Percentiles rank a stretch among this genome's conserved stretches.
These are phyloP conservation scores for Sanghuangporus weigelae DNA, from an alignment of 1,284 basidiomycete genomes.

Conservation along the genomic window DNA sequence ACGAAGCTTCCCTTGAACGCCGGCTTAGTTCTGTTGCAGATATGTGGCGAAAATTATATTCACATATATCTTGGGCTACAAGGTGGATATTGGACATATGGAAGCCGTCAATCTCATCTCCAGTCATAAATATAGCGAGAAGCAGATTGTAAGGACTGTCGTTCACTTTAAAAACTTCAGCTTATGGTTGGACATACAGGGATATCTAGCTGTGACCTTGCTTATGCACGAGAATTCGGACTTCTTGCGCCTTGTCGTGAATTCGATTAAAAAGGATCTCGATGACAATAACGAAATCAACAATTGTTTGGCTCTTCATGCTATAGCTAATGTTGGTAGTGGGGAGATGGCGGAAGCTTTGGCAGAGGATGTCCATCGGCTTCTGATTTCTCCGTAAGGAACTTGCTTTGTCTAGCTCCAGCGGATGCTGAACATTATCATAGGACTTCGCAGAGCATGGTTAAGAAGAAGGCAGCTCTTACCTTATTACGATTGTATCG, in stretches of 20 bases:
- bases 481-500: slow-evolving; percentile 91
- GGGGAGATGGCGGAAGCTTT: slow-evolving; percentile 98
- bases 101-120: slow-evolving; percentile 98
- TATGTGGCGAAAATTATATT: slow-evolving; percentile 97
- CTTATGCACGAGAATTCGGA: slow-evolving; percentile 99
- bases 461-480: slow-evolving; percentile 98
- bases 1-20: slow-evolving; percentile 17
- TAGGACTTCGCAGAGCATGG: slow-evolving; percentile 92
- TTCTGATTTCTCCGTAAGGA: slow-evolving; percentile 92
- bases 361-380: slow-evolving; percentile 87
- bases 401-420: slow-evolving; percentile 1
- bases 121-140: slow-evolving; percentile 94
- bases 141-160: slow-evolving; percentile 83
- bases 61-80: slow-evolving; percentile 98
- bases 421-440: slow-evolving; percentile 15
- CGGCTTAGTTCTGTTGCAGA: slow-evolving; percentile 38
- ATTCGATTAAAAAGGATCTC: slow-evolving; percentile 96
- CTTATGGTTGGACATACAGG: slow-evolving; percentile 41
- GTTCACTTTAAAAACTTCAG: not conserved
- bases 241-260: slow-evolving; percentile 91
- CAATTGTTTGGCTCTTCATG: slow-evolving; percentile 96
- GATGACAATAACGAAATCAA: slow-evolving; percentile 93
- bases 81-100: slow-evolving; percentile 99
- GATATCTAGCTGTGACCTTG: slow-evolving; percentile 94
- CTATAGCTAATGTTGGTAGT: slow-evolving; percentile 97